These are phyloP conservation scores for Xylaria sp. DNA, from an alignment of 2,329 filamentous ascomycete genomes.

Conservation along the genomic window DNA sequence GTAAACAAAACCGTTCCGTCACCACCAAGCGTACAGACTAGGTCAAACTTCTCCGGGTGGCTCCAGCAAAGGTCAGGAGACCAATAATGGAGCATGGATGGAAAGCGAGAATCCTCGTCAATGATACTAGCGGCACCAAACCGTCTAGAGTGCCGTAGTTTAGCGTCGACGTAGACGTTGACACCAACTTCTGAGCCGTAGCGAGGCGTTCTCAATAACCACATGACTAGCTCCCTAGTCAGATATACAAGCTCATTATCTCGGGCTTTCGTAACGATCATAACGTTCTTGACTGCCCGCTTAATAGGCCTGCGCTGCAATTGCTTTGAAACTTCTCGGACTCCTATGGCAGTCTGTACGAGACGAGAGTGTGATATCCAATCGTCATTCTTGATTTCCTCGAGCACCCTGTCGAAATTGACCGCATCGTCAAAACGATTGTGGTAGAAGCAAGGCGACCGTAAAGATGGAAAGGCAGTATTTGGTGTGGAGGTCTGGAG, in stretches of 20 bases:
- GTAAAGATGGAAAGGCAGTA: constrained; percentile 69
- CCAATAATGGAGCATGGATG: constrained; percentile 92
- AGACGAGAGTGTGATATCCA: constrained; percentile 92
- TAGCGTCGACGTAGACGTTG: constrained; percentile 97
- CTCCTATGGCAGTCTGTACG: constrained; percentile 92
- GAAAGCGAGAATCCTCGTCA: constrained; percentile 75
- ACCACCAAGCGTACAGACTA: constrained; percentile 86
- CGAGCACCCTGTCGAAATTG: constrained; percentile 90
- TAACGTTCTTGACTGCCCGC: constrained; percentile 88
- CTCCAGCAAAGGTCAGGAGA: constrained; percentile 95
- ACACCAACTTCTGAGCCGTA: constrained; percentile 91
- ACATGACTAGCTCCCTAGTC: constrained; percentile 84
- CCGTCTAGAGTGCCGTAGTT: constrained; percentile 84
- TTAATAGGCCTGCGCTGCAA: constrained; percentile 90
- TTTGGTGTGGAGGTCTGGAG: constrained; percentile 49
- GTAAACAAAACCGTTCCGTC: constrained; percentile 89
- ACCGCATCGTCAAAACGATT: constrained; percentile 95
- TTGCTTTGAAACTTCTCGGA: constrained; percentile 94
- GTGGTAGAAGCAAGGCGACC: constrained; percentile 97
- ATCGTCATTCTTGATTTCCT: constrained; percentile 89
- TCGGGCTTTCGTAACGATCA: constrained; percentile 98
- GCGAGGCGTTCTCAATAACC: constrained; percentile 86
- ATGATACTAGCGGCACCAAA: constrained; percentile 79
- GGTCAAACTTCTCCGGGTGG: constrained; percentile 91
- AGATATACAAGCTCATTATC: constrained; percentile 91